A percentile compares a stretch with the other conserved stretches of the same genome.
Evolutionary conservation across 176 grass and related monocot genomes (phyloP).

Genomic region (Metroxylon sagu): DNA sequence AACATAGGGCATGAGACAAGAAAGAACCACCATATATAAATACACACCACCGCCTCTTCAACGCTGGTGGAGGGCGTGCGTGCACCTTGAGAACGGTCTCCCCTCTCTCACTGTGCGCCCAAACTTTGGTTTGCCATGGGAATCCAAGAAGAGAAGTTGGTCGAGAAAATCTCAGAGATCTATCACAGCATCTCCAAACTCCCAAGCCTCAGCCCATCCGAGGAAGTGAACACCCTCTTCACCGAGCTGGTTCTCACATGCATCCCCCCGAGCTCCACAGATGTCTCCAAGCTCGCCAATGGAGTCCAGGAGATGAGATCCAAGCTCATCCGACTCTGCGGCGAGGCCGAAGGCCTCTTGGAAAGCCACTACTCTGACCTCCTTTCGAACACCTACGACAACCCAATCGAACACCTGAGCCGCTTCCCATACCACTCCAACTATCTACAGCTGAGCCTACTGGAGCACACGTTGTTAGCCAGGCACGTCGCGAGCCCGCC

Average conservation of each 20-base stretch:
- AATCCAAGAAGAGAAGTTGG: slow-evolving; percentile 22
- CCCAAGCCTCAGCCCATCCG: slow-evolving; percentile 44
- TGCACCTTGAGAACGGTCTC: too few relatives aligned
- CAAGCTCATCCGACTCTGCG: slow-evolving; percentile 45
- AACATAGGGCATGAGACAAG: too few relatives aligned
- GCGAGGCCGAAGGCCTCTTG: slow-evolving; percentile 55
- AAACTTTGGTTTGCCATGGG: slow-evolving; percentile 16
- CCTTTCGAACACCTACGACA: slow-evolving; percentile 36
- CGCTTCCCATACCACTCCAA: slow-evolving; percentile 79
- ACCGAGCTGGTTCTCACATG: slow-evolving; percentile 56
- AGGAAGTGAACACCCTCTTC: slow-evolving; percentile 69
- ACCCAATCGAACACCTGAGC: slow-evolving; percentile 50
- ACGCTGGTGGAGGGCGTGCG: too few relatives aligned
- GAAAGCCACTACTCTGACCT: slow-evolving; percentile 85
- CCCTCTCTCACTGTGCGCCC: too few relatives aligned
- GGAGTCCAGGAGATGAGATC: slow-evolving; percentile 58
- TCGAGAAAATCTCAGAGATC: slow-evolving; percentile 42
- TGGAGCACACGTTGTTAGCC: slow-evolving; percentile 58
- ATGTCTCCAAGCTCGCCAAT: slow-evolving; percentile 36
- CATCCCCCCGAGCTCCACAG: slow-evolving; percentile 46
- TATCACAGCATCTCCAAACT: slow-evolving; percentile 42
- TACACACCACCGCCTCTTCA: too few relatives aligned
- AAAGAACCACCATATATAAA: too few relatives aligned
- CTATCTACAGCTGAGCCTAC: slow-evolving; percentile 61
- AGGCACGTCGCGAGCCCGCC: slow-evolving; percentile 23